Conservation (phyloP, 2,329 filamentous ascomycete species). For the Claviceps monticola region DNA sequence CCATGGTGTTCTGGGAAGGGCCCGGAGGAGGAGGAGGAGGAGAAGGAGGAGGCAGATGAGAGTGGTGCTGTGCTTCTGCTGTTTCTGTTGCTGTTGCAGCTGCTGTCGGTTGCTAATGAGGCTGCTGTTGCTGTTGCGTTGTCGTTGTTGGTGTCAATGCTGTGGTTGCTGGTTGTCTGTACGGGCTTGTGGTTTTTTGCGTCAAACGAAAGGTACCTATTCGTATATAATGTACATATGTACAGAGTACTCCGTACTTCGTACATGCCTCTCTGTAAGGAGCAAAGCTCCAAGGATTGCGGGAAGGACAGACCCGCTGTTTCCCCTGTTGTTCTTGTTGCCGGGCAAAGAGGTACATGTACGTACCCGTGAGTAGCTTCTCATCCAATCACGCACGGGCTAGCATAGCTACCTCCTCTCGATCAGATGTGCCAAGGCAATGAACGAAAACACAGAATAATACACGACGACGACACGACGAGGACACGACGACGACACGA, state of each 20-base stretch:
- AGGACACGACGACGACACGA: too few species aligned
- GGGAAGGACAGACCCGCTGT: neutral
- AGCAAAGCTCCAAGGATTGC: neutral
- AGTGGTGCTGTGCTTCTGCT: too few species aligned
- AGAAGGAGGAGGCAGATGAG: neutral
- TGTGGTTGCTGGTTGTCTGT: too few species aligned
- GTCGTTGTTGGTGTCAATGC: too few species aligned
- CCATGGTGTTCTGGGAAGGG: slow-evolving; percentile 26
- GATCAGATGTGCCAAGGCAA: neutral
- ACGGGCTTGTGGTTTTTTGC: too few species aligned
- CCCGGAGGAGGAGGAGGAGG: neutral
- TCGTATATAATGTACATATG: too few species aligned
- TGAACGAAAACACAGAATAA: neutral
- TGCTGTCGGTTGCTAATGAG: too few species aligned
- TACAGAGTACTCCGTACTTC: too few species aligned
- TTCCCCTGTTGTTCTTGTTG: slow-evolving; percentile 5
- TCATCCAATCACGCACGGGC: slow-evolving; percentile 9
- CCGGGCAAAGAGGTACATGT: slow-evolving; percentile 5
- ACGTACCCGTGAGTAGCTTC: neutral
- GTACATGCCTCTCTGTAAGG: too few species aligned
- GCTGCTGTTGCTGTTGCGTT: too few species aligned
- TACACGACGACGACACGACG: neutral
- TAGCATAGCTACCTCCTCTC: slow-evolving; percentile 7
- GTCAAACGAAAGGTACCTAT: too few species aligned
- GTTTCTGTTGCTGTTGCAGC: too few species aligned